Base-by-base conservation (phyloP, 805 yeast genomes). In the Wickerhamiella nectarea region DNA sequence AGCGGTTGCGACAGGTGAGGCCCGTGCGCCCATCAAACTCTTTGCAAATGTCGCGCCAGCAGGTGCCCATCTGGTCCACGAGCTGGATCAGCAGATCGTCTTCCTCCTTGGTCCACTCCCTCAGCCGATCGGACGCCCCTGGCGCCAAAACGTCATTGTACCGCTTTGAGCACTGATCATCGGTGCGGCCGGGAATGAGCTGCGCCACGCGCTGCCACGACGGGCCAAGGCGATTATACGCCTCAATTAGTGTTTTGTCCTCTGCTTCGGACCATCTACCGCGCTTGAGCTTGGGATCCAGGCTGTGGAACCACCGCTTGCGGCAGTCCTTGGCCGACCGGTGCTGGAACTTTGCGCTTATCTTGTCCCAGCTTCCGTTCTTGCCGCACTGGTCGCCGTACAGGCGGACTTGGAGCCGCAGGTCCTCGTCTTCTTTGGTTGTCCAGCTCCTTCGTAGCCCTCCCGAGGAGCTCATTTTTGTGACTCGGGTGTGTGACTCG, bases 161-260 rank as follows among this genome's bases (percentile, higher is more conserved):
- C 53, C 96, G 66, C 56, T 87, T 87, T 1, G 94, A 83, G 65
- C 97, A 87, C 64, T 87, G 96, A 60, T 86, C 95, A 55, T 86
- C 95, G 0, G 94, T 87, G 56, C 96, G 69, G 4, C 95, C 94
- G 3, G 75, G 73, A 10, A 87, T 80, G 43, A 73, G 78, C 41
- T 69, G 62, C 0, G 94, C 76, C 9, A 87, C 86, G 53, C 78
- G 78, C 49, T 81, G 82, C 96, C 96, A 87, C 24, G 77, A 72
- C 0, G 94, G 71, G 0, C 96, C 96, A 57, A 73, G 70, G 50
- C 68, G 70, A 39, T 71, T 65, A 57, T 72, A 81, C 1, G 91
- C 85, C 41, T 69, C 66, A 18, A 79, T 56, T 29, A 87, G 65
- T 31, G 66, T 64, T 28, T 70, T 70, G 62, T 87, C 96, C 58